These are phyloP conservation scores for Pythium brassicae DNA, from an alignment of 352 stramenopile genomes.

Conservation along the genomic window DNA sequence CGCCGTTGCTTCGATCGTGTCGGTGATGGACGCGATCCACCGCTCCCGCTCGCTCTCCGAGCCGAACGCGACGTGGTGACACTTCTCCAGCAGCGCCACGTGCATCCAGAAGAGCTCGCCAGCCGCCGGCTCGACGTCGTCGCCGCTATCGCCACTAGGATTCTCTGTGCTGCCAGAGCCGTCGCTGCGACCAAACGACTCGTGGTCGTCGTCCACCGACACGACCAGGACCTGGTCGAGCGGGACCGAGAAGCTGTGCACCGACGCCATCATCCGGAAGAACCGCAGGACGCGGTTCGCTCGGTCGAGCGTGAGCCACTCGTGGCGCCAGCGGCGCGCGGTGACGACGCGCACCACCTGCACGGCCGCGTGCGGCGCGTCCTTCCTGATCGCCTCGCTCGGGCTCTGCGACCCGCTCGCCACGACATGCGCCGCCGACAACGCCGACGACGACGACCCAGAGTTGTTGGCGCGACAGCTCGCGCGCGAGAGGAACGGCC, in stretches of 20 bases:
- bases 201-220: neutral
- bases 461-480: conserved; percentile 8
- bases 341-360: conserved; percentile 42
- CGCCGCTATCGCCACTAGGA: neutral
- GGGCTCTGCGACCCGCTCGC: neutral
- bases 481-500: conserved; percentile 20
- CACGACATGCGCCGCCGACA: conserved; percentile 9
- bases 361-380: conserved; percentile 17
- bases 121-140: neutral
- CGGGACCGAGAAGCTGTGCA: conserved; percentile 23
- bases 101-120: conserved; percentile 42
- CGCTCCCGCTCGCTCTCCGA: conserved; percentile 24
- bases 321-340: conserved; percentile 37
- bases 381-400: conserved; percentile 7
- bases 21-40: conserved; percentile 23
- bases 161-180: no score
- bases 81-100: conserved; percentile 32
- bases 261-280: conserved; percentile 38
- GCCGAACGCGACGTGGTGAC: conserved; percentile 46
- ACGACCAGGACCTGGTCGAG: conserved; percentile 28
- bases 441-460: conserved; percentile 14
- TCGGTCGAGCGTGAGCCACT: conserved; percentile 49
- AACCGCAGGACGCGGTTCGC: conserved; percentile 31
- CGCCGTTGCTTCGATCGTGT: conserved; percentile 11
- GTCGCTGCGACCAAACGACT: neutral